Evolutionary conservation across 2,329 filamentous ascomycete genomes (phyloP).

Genomic region (Arthrobotrys entomopaga): DNA sequence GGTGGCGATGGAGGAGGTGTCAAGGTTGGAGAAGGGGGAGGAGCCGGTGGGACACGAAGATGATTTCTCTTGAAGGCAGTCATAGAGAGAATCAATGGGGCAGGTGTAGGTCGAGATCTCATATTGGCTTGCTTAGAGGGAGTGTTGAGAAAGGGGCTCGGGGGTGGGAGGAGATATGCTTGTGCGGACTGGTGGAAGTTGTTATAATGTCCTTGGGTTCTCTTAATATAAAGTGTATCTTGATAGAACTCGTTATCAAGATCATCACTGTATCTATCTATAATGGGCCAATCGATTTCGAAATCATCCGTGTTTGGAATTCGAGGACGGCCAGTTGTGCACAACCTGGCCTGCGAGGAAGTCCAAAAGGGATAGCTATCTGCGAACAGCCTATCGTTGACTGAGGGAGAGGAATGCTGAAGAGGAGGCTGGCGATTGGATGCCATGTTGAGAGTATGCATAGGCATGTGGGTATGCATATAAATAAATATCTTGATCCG

Average conservation of each 20-base stretch:
- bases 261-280: conserved; percentile 43
- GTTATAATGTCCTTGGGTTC: conserved; percentile 13
- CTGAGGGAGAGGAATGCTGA: conserved; percentile 42
- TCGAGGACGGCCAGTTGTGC: conserved; percentile 7
- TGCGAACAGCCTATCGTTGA: conserved; percentile 36
- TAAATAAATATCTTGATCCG: conserved; percentile 29
- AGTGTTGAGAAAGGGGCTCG: conserved; percentile 41
- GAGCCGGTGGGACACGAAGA: conserved; percentile 38
- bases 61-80: conserved; percentile 45
- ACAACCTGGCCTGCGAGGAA: conserved; percentile 29
- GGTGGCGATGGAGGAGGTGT: conserved; percentile 47
- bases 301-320: conserved; percentile 48
- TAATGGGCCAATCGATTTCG: conserved; percentile 50
- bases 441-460: conserved; percentile 39
- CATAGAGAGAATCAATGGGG: conserved; percentile 45
- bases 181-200: conserved; percentile 23
- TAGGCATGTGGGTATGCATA: conserved; percentile 11
- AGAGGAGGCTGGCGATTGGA: conserved; percentile 29
- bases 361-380: conserved; percentile 22
- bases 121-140: conserved; percentile 35
- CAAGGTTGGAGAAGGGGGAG: conserved; percentile 43
- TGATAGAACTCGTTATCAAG: conserved; percentile 34
- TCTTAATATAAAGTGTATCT: conserved; percentile 34
- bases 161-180: conserved; percentile 9
- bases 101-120: conserved; percentile 37